Conservation (phyloP, 164 flowering plant species). For the Malania oleifera region DNA sequence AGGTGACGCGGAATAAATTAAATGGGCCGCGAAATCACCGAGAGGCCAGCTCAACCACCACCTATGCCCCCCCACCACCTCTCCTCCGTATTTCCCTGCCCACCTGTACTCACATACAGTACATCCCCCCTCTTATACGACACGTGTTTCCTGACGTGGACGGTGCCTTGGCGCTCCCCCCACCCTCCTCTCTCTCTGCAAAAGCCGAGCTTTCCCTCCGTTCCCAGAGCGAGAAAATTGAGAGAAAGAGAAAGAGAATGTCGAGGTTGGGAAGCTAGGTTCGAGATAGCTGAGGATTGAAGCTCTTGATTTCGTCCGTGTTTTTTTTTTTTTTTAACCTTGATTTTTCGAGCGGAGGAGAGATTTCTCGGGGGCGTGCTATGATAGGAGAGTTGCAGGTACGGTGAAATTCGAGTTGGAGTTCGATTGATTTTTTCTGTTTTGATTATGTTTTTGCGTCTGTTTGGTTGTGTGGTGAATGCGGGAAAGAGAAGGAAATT, state of each 20-base stretch:
- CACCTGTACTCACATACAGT: background rate
- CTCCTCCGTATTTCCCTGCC: background rate
- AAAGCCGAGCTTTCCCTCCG: constrained; percentile 9
- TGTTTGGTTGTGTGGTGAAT: background rate
- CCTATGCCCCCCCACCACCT: constrained; percentile 20
- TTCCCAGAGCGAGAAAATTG: constrained; percentile 8
- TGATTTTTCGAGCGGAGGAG: background rate
- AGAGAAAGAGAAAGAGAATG: constrained; percentile 19
- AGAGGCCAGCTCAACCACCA: constrained; percentile 63
- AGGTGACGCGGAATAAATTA: constrained; percentile 29
- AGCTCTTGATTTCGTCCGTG: background rate
- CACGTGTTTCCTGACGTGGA: constrained; percentile 90
- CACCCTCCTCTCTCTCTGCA: constrained; percentile 4
- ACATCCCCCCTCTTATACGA: constrained; percentile 13
- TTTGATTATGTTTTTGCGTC: background rate
- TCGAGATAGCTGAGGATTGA: background rate
- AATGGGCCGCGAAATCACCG: constrained; percentile 26
- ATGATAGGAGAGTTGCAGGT: constrained; percentile 10
- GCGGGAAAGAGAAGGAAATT: background rate
- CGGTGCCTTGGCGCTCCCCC: constrained; percentile 46
- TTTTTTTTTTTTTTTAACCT: background rate
- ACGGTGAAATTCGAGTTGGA: constrained; percentile 10
- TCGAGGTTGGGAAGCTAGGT: background rate
- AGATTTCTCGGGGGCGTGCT: background rate
- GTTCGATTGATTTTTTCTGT: constrained; percentile 1